phyloP scores from a whole-genome alignment of 2,329 filamentous ascomycete genomes.

The Scedosporium aurantiacum region DNA sequence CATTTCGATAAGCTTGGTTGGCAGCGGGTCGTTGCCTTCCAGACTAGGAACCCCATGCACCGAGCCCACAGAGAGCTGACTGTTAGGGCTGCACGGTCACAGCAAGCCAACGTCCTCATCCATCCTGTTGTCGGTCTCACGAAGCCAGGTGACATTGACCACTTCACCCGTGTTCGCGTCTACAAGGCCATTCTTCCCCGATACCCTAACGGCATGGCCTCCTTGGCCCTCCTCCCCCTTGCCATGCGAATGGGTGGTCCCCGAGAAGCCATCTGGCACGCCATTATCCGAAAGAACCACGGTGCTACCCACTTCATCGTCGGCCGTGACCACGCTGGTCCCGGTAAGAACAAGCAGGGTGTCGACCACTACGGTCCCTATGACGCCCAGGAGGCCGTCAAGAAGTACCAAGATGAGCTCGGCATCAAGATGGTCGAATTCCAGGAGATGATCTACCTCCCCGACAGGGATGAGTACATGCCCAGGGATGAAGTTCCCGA shows the following conservation, averaged over 20 bases:
- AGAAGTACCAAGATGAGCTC: conserved; percentile 93
- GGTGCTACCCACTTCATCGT: conserved; percentile 99
- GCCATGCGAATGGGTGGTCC: conserved; percentile 99
- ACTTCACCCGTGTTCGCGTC: conserved; percentile 97
- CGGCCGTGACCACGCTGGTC: conserved; percentile 93
- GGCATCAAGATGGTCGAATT: conserved; percentile 98
- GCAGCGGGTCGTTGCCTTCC: conserved; percentile 96
- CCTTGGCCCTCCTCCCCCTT: conserved; percentile 83
- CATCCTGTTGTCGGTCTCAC: conserved; percentile 97
- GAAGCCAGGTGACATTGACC: conserved; percentile 98
- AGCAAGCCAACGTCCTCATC: conserved; percentile 97
- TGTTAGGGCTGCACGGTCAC: conserved; percentile 86
- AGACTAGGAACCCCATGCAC: conserved; percentile 99
- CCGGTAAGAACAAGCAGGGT: conserved; percentile 95
- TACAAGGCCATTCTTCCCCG: conserved; percentile 94
- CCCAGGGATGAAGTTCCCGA: conserved; percentile 81
- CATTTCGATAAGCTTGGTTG: conserved; percentile 99
- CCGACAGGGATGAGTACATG: conserved; percentile 91
- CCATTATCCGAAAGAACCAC: conserved; percentile 99
- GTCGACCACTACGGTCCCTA: conserved; percentile 97
- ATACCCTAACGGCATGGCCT: conserved; percentile 98
- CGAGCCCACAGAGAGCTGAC: conserved; percentile 96
- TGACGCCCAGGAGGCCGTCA: conserved; percentile 89
- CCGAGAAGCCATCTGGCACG: conserved; percentile 98
- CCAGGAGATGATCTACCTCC: conserved; percentile 99